These are phyloP conservation scores for Plasmodium reichenowi DNA, from an alignment of 169 alveolate genomes.

Conservation along the genomic window DNA sequence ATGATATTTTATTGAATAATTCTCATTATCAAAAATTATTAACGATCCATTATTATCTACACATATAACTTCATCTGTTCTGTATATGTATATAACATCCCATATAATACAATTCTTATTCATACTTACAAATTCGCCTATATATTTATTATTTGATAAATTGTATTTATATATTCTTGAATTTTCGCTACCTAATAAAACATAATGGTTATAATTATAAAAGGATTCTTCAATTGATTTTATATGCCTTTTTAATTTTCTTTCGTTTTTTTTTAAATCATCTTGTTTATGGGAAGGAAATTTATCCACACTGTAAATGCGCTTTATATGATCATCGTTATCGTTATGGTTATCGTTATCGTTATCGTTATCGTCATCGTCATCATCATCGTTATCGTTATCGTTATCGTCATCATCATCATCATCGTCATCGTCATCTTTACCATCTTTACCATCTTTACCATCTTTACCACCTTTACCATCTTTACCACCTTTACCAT, in stretches of 20 bases:
- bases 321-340: no score
- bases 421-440: no score
- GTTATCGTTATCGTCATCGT: no score
- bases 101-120: slow-evolving; percentile 37
- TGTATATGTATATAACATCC: slow-evolving; percentile 52
- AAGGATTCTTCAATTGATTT: slow-evolving; percentile 22
- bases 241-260: not conserved
- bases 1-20: slow-evolving; percentile 20
- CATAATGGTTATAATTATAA: slow-evolving; percentile 53
- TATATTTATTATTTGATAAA: slow-evolving; percentile 13
- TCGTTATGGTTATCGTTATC: no score
- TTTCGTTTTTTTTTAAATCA: not conserved
- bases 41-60: slow-evolving; percentile 44
- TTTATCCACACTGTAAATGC: no score
- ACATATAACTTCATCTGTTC: slow-evolving; percentile 51
- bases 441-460: no score
- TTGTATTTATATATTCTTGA: slow-evolving; percentile 70
- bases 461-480: not conserved
- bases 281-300: no score
- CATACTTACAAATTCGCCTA: slow-evolving; percentile 28
- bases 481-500: not conserved
- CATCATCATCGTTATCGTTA: no score
- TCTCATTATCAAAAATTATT: slow-evolving; percentile 28
- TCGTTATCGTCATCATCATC: no score
- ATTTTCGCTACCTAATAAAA: slow-evolving; percentile 37